Conservation (phyloP, 345 rosid genomes). For the Eucalyptus fibrosa region DNA sequence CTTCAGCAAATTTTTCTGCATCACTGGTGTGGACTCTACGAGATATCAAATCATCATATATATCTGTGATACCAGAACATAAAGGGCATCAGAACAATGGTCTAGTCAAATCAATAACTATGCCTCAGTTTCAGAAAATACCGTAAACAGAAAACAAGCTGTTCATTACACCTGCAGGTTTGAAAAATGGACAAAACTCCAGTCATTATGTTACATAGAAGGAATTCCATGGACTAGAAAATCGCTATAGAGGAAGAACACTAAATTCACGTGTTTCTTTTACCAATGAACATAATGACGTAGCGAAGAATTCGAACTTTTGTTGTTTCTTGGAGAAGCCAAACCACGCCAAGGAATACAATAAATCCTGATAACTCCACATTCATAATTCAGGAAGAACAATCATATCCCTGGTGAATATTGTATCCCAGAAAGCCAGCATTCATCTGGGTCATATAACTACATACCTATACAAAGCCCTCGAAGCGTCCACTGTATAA, state of each 20-base stretch:
- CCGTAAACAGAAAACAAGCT: constrained; percentile 69
- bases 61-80: constrained; percentile 19
- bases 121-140: not conserved
- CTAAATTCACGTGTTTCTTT: not conserved
- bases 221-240: not conserved
- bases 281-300: constrained; percentile 55
- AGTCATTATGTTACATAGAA: not conserved
- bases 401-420: not conserved
- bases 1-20: constrained; percentile 71
- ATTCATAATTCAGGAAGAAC: not conserved
- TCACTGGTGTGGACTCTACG: constrained; percentile 56
- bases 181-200: not conserved
- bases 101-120: not conserved
- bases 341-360: constrained; percentile 40
- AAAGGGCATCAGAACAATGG: not conserved
- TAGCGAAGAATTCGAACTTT: constrained; percentile 33
- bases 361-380: constrained; percentile 32
- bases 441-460: not conserved
- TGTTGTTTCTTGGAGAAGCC: constrained; percentile 58
- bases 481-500: constrained; percentile 60
- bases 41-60: constrained; percentile 69
- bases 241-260: not conserved
- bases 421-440: not conserved
- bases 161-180: constrained; percentile 54
- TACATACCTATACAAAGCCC: constrained; percentile 63